Conservation (phyloP, 192 early-diverging fungal genomes). For the Linnemannia zychae region DNA sequence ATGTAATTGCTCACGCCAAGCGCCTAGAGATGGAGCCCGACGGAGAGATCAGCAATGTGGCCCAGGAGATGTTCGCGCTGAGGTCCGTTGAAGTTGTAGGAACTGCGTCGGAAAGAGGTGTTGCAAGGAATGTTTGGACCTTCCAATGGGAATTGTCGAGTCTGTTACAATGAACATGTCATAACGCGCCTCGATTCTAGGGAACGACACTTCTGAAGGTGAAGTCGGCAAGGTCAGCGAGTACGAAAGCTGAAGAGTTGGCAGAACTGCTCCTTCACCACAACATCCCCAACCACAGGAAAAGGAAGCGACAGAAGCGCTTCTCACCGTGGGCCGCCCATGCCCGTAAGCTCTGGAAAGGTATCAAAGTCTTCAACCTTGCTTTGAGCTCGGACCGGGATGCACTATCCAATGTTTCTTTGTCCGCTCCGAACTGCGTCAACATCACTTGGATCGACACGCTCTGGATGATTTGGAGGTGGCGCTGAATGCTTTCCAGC, state of each 20-base stretch:
- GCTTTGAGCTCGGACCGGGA: constrained; percentile 13
- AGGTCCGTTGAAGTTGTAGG: constrained; percentile 4
- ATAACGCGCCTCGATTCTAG: constrained; percentile 17
- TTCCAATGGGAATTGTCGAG: constrained; percentile 6
- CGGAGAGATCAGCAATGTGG: constrained; percentile 9
- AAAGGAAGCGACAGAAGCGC: constrained; percentile 8
- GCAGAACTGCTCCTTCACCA: constrained; percentile 1
- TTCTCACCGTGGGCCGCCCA: neutral
- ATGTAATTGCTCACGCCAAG: constrained; percentile 6
- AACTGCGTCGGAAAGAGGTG: constrained; percentile 3
- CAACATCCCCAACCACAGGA: neutral
- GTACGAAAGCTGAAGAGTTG: constrained; percentile 9
- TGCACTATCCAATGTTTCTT: constrained; percentile 1
- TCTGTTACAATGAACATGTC: neutral
- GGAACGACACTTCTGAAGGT: constrained; percentile 2
- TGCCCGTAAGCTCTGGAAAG: constrained; percentile 16
- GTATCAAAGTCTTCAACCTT: constrained; percentile 15
- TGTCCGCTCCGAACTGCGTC: constrained; percentile 4
- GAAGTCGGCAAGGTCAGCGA: constrained; percentile 3
- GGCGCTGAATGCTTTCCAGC: constrained; percentile 3
- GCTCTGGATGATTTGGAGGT: constrained; percentile 4
- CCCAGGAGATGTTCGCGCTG: constrained; percentile 7
- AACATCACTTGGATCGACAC: neutral
- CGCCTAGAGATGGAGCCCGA: constrained; percentile 11
- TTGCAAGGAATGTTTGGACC: neutral